phyloP scores from a whole-genome alignment of 768 basidiomycete species.

The Dictyophora rubrovolvata region DNA sequence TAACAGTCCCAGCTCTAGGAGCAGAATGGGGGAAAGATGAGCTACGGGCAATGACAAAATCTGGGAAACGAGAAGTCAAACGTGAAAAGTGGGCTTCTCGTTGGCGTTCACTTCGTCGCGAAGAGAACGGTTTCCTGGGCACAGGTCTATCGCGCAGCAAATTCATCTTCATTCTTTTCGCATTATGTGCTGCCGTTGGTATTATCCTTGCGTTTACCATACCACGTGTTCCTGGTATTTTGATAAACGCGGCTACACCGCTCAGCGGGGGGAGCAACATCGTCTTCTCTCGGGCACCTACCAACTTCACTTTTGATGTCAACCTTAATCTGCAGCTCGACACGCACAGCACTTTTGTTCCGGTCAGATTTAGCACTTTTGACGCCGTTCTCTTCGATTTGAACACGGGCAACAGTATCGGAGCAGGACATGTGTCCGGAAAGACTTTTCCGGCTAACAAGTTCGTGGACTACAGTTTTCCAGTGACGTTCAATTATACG shows the following conservation, averaged over 20 bases:
- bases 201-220: constrained; percentile 69
- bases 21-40: constrained; percentile 83
- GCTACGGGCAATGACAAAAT: constrained; percentile 64
- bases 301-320: constrained; percentile 87
- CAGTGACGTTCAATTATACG: constrained; percentile 76
- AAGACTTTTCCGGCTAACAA: constrained; percentile 55
- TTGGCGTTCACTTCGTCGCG: constrained; percentile 61
- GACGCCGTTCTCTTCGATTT: constrained; percentile 63
- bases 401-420: constrained; percentile 54
- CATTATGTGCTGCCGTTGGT: constrained; percentile 44
- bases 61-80: constrained; percentile 46
- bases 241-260: constrained; percentile 48
- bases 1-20: constrained; percentile 86
- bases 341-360: constrained; percentile 65
- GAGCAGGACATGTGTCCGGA: constrained; percentile 48
- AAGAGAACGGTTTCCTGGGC: constrained; percentile 72
- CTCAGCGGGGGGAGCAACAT: constrained; percentile 29
- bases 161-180: constrained; percentile 61
- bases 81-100: constrained; percentile 39
- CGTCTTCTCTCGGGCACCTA: constrained; percentile 63
- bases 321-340: constrained; percentile 66
- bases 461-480: constrained; percentile 57
- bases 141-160: constrained; percentile 63
- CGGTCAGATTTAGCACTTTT: constrained; percentile 61
- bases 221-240: constrained; percentile 70